These are phyloP conservation scores for Amylostereum areolatum DNA, from an alignment of 1,284 basidiomycete genomes.

Conservation along the genomic window DNA sequence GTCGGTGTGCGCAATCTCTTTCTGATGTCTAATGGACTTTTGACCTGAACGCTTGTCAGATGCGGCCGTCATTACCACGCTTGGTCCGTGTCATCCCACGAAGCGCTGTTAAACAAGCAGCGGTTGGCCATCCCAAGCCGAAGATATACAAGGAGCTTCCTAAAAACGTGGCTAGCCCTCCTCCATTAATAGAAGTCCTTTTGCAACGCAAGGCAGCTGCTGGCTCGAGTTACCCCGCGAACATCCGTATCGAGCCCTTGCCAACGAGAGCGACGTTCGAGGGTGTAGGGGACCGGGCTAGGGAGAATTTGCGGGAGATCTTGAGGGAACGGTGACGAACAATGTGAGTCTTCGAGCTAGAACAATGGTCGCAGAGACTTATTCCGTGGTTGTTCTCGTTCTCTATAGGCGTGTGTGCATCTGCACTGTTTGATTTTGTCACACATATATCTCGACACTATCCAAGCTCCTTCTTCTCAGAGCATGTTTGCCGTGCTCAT, in stretches of 20 bases:
- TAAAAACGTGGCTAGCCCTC: slow-evolving; percentile 14
- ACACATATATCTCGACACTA: no score
- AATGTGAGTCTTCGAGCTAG: not conserved
- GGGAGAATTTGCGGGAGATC: slow-evolving; percentile 29
- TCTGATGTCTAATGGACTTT: not conserved
- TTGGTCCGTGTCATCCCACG: slow-evolving; percentile 38
- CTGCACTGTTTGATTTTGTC: no score
- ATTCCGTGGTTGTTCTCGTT: not conserved
- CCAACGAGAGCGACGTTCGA: slow-evolving; percentile 30
- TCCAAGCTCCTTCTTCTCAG: no score
- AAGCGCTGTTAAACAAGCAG: slow-evolving; percentile 19
- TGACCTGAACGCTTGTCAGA: slow-evolving; percentile 8
- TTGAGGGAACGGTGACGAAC: slow-evolving; percentile 29
- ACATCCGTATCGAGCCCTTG: slow-evolving; percentile 39
- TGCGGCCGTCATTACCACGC: slow-evolving; percentile 28
- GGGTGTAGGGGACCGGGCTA: slow-evolving; percentile 27
- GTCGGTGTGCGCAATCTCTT: not conserved
- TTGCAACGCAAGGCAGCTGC: slow-evolving; percentile 30
- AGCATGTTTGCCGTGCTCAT: no score
- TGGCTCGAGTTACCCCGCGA: slow-evolving; percentile 32
- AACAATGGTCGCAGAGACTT: slow-evolving; percentile 5
- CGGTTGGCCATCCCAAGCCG: slow-evolving; percentile 19
- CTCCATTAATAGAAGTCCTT: slow-evolving; percentile 33
- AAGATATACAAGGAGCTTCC: slow-evolving; percentile 18
- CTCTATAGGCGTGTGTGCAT: no score